phyloP scores from a whole-genome alignment of 1,139 yeast species.

The Schwanniomyces etchellsii region DNA sequence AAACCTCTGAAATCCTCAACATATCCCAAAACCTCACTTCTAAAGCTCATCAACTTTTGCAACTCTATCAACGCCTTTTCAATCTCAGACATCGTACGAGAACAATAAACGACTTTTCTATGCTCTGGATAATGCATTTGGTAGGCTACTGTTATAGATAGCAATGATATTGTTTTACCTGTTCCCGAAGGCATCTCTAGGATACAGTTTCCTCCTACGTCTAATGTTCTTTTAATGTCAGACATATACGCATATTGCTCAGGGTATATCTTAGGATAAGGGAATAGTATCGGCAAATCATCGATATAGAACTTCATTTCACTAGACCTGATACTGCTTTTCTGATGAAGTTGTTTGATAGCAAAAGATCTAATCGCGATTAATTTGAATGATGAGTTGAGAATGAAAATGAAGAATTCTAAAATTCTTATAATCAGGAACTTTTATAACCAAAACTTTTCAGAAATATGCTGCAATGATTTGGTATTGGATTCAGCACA shows the following conservation, averaged over 20 bases:
- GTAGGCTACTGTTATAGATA: constrained; percentile 89
- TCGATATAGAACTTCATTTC: constrained; percentile 75
- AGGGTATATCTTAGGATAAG: constrained; percentile 96
- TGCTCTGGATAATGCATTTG: constrained; percentile 95
- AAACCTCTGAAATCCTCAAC: constrained; percentile 87
- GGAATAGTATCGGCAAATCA: constrained; percentile 91
- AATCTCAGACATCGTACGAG: constrained; percentile 99
- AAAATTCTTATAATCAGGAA: too few species aligned
- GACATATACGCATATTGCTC: constrained; percentile 98
- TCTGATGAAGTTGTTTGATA: too few species aligned
- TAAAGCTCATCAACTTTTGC: constrained; percentile 78
- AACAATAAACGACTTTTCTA: constrained; percentile 89
- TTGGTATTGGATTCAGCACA: too few species aligned
- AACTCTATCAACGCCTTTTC: constrained; percentile 96
- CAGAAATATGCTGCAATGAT: too few species aligned
- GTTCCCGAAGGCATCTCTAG: constrained; percentile 99
- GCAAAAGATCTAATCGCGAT: too few species aligned
- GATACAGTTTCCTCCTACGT: constrained; percentile 96
- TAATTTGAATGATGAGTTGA: too few species aligned
- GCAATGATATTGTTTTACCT: constrained; percentile 89
- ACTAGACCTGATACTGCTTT: too few species aligned
- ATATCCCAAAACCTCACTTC: constrained; percentile 76
- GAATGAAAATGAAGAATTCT: too few species aligned
- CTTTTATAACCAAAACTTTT: too few species aligned
- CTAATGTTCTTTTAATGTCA: constrained; percentile 87